Evolutionary conservation across 129 eudicot genomes (phyloP).

Genomic region (Apium graveolens): DNA sequence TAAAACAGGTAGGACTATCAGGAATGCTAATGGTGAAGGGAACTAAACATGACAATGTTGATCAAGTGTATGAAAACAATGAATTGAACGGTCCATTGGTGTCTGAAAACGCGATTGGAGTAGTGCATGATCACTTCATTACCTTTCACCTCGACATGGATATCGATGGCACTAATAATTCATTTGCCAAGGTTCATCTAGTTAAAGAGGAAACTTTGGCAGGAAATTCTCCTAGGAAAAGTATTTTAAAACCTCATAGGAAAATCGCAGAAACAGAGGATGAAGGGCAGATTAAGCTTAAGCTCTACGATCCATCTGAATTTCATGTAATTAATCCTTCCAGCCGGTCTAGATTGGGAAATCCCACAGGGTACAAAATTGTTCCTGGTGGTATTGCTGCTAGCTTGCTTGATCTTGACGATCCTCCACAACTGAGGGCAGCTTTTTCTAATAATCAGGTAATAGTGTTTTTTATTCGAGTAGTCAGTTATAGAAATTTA

Average conservation of each 20-base stretch:
- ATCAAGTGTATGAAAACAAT: conserved; percentile 20
- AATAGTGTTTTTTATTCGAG: background rate
- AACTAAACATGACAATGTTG: conserved; percentile 27
- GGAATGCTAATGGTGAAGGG: conserved; percentile 56
- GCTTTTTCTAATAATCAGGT: conserved; percentile 55
- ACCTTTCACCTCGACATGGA: conserved; percentile 54
- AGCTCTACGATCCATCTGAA: conserved; percentile 36
- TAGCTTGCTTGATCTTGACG: conserved; percentile 45
- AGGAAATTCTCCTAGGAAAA: conserved; percentile 37
- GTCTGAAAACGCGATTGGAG: conserved; percentile 54
- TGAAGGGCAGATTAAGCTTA: conserved; percentile 41
- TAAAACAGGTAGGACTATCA: conserved; percentile 37
- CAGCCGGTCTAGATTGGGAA: conserved; percentile 34
- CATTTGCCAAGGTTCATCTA: conserved; percentile 40
- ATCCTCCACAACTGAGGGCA: conserved; percentile 43
- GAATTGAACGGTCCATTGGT: conserved; percentile 37
- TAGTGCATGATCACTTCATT: conserved; percentile 47
- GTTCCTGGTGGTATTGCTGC: conserved; percentile 45
- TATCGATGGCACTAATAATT: conserved; percentile 37
- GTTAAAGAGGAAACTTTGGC: conserved; percentile 33
- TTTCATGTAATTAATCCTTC: conserved; percentile 41
- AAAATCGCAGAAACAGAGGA: conserved; percentile 34
- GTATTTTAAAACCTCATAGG: conserved; percentile 36
- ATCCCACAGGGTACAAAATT: conserved; percentile 43
- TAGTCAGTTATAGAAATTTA: background rate